Percentiles rank a stretch among this genome's conserved stretches.
Evolutionary conservation across 495 filamentous ascomycete genomes (phyloP).

Genomic region (Mycothermus thermophilus): DNA sequence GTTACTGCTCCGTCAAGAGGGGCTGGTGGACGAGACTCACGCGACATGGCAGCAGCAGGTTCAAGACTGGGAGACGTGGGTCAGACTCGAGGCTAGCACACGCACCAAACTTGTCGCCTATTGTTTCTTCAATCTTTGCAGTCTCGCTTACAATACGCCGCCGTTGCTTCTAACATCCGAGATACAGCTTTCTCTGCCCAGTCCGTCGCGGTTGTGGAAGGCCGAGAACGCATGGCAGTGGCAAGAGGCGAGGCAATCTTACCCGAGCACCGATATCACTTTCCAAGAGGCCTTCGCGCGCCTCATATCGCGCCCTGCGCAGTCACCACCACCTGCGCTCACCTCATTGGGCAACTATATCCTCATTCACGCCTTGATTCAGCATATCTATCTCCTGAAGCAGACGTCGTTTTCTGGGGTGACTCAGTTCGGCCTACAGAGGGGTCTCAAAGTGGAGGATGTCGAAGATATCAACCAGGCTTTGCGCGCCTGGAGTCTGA

Average conservation of each 20-base stretch:
- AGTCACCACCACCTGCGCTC: constrained; percentile 36
- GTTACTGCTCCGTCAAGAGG: constrained; percentile 40
- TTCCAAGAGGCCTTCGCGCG: constrained; percentile 38
- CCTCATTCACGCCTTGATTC: constrained; percentile 53
- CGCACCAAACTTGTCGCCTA: constrained; percentile 45
- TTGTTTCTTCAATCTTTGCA: constrained; percentile 46
- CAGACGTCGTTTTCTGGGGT: constrained; percentile 37
- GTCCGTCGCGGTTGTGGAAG: constrained; percentile 37
- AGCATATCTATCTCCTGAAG: constrained; percentile 54
- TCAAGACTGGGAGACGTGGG: constrained; percentile 45
- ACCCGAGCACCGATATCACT: constrained; percentile 28
- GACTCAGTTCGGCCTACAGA: constrained; percentile 29
- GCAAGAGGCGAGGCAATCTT: constrained; percentile 34
- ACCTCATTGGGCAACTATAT: constrained; percentile 55
- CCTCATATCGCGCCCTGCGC: constrained; percentile 31
- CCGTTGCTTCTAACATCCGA: constrained; percentile 49
- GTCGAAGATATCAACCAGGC: constrained; percentile 45
- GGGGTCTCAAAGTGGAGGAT: constrained; percentile 38
- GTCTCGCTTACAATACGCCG: constrained; percentile 43
- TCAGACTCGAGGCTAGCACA: constrained; percentile 36
- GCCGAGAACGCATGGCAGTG: constrained; percentile 37
- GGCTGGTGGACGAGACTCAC: constrained; percentile 28
- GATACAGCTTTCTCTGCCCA: constrained; percentile 46
- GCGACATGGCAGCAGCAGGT: too few relatives aligned
- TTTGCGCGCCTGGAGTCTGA: constrained; percentile 47